Evolutionary conservation across 352 stramenopile genomes (phyloP), one percentile per base, ranked within the genome.

Genomic region (Thraustotheca clavata): DNA sequence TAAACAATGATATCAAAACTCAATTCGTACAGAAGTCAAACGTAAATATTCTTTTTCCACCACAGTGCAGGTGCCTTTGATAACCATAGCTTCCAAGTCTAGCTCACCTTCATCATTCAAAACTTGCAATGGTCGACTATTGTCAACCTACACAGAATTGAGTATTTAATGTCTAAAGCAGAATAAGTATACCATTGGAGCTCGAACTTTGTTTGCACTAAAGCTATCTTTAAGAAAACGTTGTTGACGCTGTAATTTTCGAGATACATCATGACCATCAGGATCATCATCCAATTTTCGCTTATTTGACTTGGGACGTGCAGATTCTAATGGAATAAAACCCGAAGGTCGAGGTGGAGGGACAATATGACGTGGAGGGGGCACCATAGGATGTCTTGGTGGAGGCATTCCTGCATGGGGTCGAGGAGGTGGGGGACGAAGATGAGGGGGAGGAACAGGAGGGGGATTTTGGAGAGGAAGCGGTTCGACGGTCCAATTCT

Each of bases 31-130:
- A 63, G 92, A 95, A 27, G 96, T 99, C 59, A 99, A 83, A 49
- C 96, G 91, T 49, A 99, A 79, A 73, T 98, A 99, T 71, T 98
- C 90, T 75, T 99, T 99, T 79, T 99, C 96, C 59, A 99, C 75
- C 5, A 74, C 91, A 68, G 87, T 69, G 71, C 90, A 98, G 63
- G 94, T 99, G 69, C 96, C 96, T 74, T 94, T 95, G 60, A 98
- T 95, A 26, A 86, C 80, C 85, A 95, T 93, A 26, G 85, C 84
- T 24, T 89, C 86, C 18, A 91, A 62, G 52, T 95, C 85, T 65
- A 95, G 67, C 49, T 92, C 86, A 38, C 86, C 86, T 12, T 93
- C 81, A n/a, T 71, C 54, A 32, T 76, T 93, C 22, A 95, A 39
- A 12, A 95, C 86, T 59, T 84, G 80, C 27, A 91, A 68, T 55